Evolutionary conservation across 768 basidiomycete genomes (phyloP).

Genomic region (Tephrocybe sp.): DNA sequence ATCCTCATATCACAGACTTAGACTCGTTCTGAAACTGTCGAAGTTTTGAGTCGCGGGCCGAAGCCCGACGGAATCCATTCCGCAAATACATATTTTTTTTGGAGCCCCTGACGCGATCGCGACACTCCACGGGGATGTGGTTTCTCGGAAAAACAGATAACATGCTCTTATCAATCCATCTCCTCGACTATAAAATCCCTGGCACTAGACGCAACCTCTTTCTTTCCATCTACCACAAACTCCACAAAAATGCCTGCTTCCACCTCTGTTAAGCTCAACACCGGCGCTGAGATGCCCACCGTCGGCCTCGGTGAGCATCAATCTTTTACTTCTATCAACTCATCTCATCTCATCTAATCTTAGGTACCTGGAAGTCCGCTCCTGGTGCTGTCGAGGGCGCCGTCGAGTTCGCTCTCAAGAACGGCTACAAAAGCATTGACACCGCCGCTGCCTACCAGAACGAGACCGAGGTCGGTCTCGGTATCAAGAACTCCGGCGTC

Average conservation of each 20-base stretch:
- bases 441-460: conserved; percentile 72
- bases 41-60: conserved; percentile 32
- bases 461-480: conserved; percentile 80
- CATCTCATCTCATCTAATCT: background rate
- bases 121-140: background rate
- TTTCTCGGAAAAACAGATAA: conserved; percentile 16
- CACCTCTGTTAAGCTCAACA: conserved; percentile 64
- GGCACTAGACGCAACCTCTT: background rate
- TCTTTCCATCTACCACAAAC: background rate
- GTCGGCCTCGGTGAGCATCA: conserved; percentile 57
- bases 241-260: conserved; percentile 47
- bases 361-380: conserved; percentile 78
- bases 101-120: background rate
- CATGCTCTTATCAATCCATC: conserved; percentile 17
- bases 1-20: conserved; percentile 43
- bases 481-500: conserved; percentile 75
- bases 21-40: conserved; percentile 41
- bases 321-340: background rate
- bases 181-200: conserved; percentile 6
- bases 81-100: background rate
- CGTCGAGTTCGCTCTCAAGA: conserved; percentile 70
- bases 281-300: conserved; percentile 74
- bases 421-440: conserved; percentile 75
- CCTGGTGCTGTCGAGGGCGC: conserved; percentile 74
- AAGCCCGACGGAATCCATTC: background rate